Percentiles rank a stretch among this genome's conserved stretches.
These are phyloP conservation scores for Fusarium longipes DNA, from an alignment of 2,329 filamentous ascomycete genomes.

Conservation along the genomic window DNA sequence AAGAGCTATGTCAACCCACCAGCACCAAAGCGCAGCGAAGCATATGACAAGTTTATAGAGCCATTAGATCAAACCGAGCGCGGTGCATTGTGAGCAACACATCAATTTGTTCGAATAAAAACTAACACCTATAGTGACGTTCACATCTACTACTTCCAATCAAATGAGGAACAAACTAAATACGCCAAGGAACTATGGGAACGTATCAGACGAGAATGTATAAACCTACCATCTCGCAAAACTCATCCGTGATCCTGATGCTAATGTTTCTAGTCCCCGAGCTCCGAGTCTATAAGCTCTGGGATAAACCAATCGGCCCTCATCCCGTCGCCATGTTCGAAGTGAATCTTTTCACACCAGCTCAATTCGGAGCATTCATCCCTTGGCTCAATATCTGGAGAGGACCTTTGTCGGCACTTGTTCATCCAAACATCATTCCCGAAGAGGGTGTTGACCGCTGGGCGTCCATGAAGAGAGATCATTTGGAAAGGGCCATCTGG, in stretches of 20 bases:
- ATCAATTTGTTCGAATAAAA: accelerated
- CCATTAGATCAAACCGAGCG: conserved; percentile 73
- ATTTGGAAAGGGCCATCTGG: conserved; percentile 78
- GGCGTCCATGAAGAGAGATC: conserved; percentile 62
- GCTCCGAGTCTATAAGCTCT: conserved; percentile 82
- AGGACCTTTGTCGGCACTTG: conserved; percentile 79
- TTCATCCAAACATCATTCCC: conserved; percentile 84
- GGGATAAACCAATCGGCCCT: conserved; percentile 81
- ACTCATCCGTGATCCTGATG: not conserved
- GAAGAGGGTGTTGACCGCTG: conserved; percentile 48
- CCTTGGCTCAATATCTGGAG: conserved; percentile 86
- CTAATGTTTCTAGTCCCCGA: conserved; percentile 73
- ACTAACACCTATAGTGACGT: conserved; percentile 66
- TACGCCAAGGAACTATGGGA: conserved; percentile 81
- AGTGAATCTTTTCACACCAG: conserved; percentile 86
- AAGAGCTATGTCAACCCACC: conserved; percentile 80
- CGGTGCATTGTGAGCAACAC: conserved; percentile 76
- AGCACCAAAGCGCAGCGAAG: conserved; percentile 68
- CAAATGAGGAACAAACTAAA: conserved; percentile 68
- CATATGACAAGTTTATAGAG: conserved; percentile 76
- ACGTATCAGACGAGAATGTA: conserved; percentile 83
- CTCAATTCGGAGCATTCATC: conserved; percentile 89
- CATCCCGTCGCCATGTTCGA: conserved; percentile 92
- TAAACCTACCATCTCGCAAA: not conserved
- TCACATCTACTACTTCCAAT: conserved; percentile 84